phyloP scores from a whole-genome alignment of 495 filamentous ascomycete species.

The Talaromyces stipitatus region DNA sequence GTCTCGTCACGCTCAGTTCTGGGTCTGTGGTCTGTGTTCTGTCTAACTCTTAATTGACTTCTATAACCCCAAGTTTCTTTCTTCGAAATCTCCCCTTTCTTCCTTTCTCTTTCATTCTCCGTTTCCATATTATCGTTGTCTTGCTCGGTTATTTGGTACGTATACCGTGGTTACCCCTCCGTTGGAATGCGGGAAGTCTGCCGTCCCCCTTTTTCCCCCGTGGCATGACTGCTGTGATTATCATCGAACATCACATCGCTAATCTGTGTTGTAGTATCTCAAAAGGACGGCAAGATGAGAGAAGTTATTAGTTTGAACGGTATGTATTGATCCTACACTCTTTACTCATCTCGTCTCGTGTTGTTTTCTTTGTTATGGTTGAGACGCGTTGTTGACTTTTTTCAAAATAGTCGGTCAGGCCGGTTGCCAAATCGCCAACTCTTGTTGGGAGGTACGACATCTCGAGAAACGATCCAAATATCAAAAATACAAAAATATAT shows the following conservation, averaged over 20 bases:
- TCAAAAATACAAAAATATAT: conserved; percentile 2
- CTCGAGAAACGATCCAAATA: background rate
- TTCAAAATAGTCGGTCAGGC: conserved; percentile 83
- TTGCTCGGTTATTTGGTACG: background rate
- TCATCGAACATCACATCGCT: background rate
- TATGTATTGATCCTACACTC: conserved; percentile 40
- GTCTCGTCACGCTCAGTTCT: background rate
- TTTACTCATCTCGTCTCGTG: conserved; percentile 9
- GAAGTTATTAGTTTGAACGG: conserved; percentile 99
- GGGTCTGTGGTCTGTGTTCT: conserved; percentile 1
- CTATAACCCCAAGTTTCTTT: background rate
- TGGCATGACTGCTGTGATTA: background rate
- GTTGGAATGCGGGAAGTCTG: conserved; percentile 1
- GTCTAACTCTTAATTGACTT: background rate
- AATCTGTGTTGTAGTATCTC: background rate
- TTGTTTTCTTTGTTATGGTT: conserved; percentile 1
- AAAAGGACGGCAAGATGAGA: conserved; percentile 66
- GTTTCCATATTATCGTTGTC: background rate
- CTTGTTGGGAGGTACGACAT: conserved; percentile 91
- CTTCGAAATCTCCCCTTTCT: background rate
- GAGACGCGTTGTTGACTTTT: conserved; percentile 15
- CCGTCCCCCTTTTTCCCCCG: background rate
- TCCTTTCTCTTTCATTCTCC: background rate
- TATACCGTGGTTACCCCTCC: background rate
- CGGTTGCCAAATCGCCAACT: conserved; percentile 99